These are phyloP conservation scores for Candida sanyaensis DNA, from an alignment of 1,139 yeast genomes.

Conservation along the genomic window DNA sequence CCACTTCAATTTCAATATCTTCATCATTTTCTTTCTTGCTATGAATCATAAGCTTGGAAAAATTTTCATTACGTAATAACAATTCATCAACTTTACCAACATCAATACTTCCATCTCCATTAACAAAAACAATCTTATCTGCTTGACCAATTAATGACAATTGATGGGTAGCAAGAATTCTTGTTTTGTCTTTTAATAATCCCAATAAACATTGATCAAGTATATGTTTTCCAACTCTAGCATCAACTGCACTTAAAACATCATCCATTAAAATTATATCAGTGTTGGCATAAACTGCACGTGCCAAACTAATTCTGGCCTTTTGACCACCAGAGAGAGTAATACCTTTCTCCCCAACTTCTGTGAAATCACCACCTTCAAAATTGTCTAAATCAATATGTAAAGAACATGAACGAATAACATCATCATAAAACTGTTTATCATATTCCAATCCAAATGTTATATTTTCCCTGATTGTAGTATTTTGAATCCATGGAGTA, in stretches of 20 bases:
- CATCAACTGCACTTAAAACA: constrained; percentile 52
- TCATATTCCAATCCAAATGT: constrained; percentile 32
- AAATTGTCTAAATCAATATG: constrained; percentile 37
- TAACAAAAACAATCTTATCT: constrained; percentile 39
- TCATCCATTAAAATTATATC: constrained; percentile 48
- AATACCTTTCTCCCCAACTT: constrained; percentile 51
- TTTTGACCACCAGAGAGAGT: constrained; percentile 53
- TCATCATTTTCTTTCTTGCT: constrained; percentile 24
- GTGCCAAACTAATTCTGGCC: constrained; percentile 47
- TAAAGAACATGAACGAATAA: constrained; percentile 38
- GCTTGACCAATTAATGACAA: constrained; percentile 45
- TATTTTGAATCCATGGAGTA: constrained; percentile 50
- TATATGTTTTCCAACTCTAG: constrained; percentile 49
- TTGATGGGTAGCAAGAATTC: constrained; percentile 52
- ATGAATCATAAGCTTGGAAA: constrained; percentile 54
- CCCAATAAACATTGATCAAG: constrained; percentile 41
- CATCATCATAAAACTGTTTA: constrained; percentile 26
- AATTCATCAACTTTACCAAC: constrained; percentile 43
- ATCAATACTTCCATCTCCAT: constrained; percentile 46
- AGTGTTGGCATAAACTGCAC: constrained; percentile 44
- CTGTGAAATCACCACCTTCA: constrained; percentile 48
- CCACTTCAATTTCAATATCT: constrained; percentile 12
- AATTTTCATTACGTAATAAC: constrained; percentile 34
- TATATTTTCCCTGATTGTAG: constrained; percentile 42
- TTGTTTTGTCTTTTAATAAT: constrained; percentile 35